Percentiles rank a stretch among this genome's conserved stretches.
Evolutionary conservation across 2,329 filamentous ascomycete genomes (phyloP).

Genomic region (Colletotrichum horii): DNA sequence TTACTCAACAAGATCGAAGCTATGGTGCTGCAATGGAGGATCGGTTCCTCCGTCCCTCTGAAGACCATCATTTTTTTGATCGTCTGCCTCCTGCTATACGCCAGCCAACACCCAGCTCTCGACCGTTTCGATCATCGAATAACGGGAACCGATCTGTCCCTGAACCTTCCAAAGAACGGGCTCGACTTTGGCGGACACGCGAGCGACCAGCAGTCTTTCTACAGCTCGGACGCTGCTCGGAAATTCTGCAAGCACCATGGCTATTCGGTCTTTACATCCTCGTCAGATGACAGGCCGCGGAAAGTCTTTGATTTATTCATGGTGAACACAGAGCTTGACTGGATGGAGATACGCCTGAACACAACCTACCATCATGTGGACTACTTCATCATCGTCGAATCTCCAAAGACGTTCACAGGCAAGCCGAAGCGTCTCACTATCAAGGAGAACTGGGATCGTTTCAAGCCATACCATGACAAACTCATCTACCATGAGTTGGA

Average conservation of each 20-base stretch:
- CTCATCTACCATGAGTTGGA: slow-evolving; percentile 57
- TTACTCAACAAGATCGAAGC: neutral
- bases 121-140: slow-evolving; percentile 19
- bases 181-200: neutral
- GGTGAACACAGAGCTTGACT: slow-evolving; percentile 68
- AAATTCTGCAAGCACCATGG: slow-evolving; percentile 37
- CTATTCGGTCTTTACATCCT: slow-evolving; percentile 33
- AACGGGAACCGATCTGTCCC: slow-evolving; percentile 1
- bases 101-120: slow-evolving; percentile 15
- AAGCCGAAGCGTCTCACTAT: slow-evolving; percentile 59
- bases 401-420: slow-evolving; percentile 62
- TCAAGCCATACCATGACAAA: slow-evolving; percentile 60
- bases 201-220: slow-evolving; percentile 25
- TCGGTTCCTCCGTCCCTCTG: neutral
- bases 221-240: slow-evolving; percentile 31
- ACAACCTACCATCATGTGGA: slow-evolving; percentile 64
- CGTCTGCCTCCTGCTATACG: slow-evolving; percentile 4
- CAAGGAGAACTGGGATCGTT: slow-evolving; percentile 56
- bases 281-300: slow-evolving; percentile 32
- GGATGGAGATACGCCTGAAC: slow-evolving; percentile 68
- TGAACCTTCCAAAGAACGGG: slow-evolving; percentile 5
- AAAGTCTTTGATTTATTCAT: slow-evolving; percentile 68
- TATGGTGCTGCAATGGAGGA: slow-evolving; percentile 14
- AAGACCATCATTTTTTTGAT: neutral
- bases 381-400: slow-evolving; percentile 70